These are phyloP conservation scores for Candida sanyaensis DNA, from an alignment of 1,139 yeast genomes.

Conservation along the genomic window DNA sequence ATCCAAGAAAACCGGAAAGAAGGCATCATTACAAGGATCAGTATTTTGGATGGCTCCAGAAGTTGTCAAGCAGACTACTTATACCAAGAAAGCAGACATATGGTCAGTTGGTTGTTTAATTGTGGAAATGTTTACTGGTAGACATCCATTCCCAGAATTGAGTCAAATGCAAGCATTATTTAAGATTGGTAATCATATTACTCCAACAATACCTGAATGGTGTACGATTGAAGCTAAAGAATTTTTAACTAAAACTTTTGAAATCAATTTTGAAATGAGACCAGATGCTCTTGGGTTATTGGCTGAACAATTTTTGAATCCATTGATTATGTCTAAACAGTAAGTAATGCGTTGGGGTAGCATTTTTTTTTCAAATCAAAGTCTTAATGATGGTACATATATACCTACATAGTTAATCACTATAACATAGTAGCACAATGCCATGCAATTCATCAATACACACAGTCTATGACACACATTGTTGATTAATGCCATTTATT, in stretches of 20 bases:
- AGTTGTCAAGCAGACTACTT: constrained; percentile 87
- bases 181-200: constrained; percentile 80
- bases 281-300: constrained; percentile 74
- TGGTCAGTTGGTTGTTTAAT: constrained; percentile 95
- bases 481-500: too few relatives aligned
- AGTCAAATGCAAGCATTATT: constrained; percentile 96
- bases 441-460: too few relatives aligned
- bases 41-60: constrained; percentile 99
- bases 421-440: too few relatives aligned
- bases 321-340: constrained; percentile 47
- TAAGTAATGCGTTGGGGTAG: constrained; percentile 5
- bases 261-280: constrained; percentile 68
- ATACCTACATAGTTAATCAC: neutral
- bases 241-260: constrained; percentile 69
- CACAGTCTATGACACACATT: too few relatives aligned
- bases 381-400: neutral
- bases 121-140: constrained; percentile 93
- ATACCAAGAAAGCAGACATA: constrained; percentile 87
- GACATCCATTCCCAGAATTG: constrained; percentile 89
- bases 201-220: constrained; percentile 80
- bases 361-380: too few relatives aligned
- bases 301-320: constrained; percentile 59
- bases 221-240: constrained; percentile 69
- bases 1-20: constrained; percentile 43
- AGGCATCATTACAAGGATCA: constrained; percentile 90